Conservation (phyloP, 768 basidiomycete genomes). For the Filobasidium floriforme region DNA sequence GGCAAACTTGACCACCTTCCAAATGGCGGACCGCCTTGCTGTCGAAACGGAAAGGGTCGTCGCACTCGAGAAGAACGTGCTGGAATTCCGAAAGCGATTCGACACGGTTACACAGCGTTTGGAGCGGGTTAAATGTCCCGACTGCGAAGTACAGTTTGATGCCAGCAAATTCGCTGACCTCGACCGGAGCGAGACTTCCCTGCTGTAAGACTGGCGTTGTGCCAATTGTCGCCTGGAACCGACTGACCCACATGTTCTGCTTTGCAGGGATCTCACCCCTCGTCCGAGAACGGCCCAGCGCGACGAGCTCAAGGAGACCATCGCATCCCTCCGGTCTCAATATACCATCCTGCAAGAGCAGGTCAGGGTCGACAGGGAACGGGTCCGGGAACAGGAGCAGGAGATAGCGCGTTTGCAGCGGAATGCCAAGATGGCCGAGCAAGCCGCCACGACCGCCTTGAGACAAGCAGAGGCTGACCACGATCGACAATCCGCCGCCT, state of each 20-base stretch:
- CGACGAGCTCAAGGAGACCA: constrained; percentile 5
- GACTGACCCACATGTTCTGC: neutral
- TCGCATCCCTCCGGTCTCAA: neutral
- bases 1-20: constrained; percentile 34
- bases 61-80: constrained; percentile 35
- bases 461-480: constrained; percentile 2
- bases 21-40: constrained; percentile 37
- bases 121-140: constrained; percentile 26
- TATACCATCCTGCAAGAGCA: constrained; percentile 5
- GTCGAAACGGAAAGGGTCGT: constrained; percentile 31
- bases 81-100: neutral
- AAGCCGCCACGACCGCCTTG: neutral
- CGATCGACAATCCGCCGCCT: neutral
- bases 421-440: neutral
- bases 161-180: constrained; percentile 10
- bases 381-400: neutral
- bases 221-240: neutral
- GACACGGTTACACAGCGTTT: constrained; percentile 5
- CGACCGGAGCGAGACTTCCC: neutral
- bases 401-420: neutral
- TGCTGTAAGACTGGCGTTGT: constrained; percentile 8
- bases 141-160: constrained; percentile 25
- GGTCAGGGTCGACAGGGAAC: neutral
- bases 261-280: constrained; percentile 4
- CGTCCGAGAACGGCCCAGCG: neutral